A percentile compares a stretch with the other conserved stretches of the same genome.
These are phyloP conservation scores for Coccomyxa sp. DNA, from an alignment of 139 green algal species.

Conservation along the genomic window DNA sequence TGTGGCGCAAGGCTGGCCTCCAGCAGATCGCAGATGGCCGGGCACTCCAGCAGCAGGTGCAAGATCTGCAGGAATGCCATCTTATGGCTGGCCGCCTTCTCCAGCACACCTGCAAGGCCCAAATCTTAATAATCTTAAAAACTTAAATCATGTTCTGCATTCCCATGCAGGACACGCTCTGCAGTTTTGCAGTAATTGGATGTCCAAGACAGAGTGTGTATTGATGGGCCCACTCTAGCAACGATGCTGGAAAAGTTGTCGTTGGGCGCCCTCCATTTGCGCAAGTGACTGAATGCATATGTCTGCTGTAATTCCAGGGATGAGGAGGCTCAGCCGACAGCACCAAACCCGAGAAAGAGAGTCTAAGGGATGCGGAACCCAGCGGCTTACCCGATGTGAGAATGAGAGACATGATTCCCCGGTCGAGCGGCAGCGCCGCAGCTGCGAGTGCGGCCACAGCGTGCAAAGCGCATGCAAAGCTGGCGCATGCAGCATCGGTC, in stretches of 20 bases:
- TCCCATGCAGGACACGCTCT: no score
- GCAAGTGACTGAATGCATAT: not conserved
- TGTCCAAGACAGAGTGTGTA: not conserved
- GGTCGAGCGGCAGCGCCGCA: not conserved
- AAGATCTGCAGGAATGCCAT: not conserved
- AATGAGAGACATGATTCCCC: not conserved
- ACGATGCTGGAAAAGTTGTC: not conserved
- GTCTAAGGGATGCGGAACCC: no score
- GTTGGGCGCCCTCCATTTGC: not conserved
- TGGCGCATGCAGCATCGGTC: no score
- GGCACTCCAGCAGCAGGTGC: conserved; percentile 1
- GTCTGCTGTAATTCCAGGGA: not conserved
- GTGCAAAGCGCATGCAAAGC: not conserved
- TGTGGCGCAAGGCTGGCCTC: not conserved
- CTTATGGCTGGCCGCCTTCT: not conserved
- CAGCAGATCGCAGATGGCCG: not conserved
- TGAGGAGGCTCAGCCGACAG: not conserved
- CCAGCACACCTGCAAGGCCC: not conserved
- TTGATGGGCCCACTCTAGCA: no score
- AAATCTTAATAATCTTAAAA: not conserved
- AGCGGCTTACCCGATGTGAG: not conserved
- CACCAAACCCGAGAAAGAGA: not conserved
- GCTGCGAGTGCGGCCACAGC: not conserved
- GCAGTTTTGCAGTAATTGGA: no score
- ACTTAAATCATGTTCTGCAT: not conserved